These are phyloP conservation scores for Candida sithepensis DNA, from an alignment of 805 yeast species.

Conservation along the genomic window DNA sequence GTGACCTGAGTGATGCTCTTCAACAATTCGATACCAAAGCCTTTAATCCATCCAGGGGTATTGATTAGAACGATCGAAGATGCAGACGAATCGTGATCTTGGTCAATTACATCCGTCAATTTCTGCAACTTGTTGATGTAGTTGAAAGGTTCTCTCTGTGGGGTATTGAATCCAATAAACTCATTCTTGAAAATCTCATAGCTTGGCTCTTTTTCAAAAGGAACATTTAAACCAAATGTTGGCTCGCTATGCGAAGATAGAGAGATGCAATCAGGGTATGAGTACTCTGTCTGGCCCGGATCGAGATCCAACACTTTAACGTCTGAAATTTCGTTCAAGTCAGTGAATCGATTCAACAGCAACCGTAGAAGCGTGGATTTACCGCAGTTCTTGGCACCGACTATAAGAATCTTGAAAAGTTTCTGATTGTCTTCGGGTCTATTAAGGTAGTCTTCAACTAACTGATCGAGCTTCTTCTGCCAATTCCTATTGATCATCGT, in stretches of 20 bases:
- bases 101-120: constrained; percentile 32
- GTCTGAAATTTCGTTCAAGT: constrained; percentile 13
- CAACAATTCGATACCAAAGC: constrained; percentile 72
- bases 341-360: constrained; percentile 46
- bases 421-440: background rate
- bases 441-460: constrained; percentile 12
- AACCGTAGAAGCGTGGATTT: constrained; percentile 68
- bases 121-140: constrained; percentile 44
- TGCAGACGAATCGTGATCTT: constrained; percentile 20
- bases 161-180: constrained; percentile 64
- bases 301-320: constrained; percentile 69
- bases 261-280: constrained; percentile 69
- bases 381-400: constrained; percentile 76
- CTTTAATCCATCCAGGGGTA: constrained; percentile 91
- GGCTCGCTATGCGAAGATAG: constrained; percentile 35
- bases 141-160: constrained; percentile 59
- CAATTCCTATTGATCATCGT: constrained; percentile 25
- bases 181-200: constrained; percentile 23
- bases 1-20: constrained; percentile 39
- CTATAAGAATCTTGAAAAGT: constrained; percentile 35
- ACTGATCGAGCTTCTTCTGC: constrained; percentile 16
- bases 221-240: constrained; percentile 37
- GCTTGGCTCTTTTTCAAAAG: constrained; percentile 31
- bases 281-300: constrained; percentile 84
- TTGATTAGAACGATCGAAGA: constrained; percentile 51